Base-by-base conservation (phyloP, 2,329 filamentous ascomycete genomes). In the Annulohypoxylon truncatum region DNA sequence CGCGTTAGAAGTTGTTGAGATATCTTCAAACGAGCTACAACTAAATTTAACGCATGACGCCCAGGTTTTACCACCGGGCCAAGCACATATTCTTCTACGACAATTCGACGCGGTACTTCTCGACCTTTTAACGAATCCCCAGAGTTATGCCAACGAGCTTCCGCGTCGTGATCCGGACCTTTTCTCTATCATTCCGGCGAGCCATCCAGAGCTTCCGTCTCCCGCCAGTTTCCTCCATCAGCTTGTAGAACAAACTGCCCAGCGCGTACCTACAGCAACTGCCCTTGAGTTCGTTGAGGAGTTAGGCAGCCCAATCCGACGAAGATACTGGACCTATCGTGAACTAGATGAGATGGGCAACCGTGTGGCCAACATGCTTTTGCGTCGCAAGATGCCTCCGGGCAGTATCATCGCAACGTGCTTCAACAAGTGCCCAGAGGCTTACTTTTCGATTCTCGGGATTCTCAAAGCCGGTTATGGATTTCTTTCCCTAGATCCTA, bases 401-500 rank as follows among this genome's bases (percentile, higher is more conserved):
- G 90, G 92, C 0, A 81, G 81, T 24, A 87, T 94, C 3, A 82
- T 97, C 20, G 92, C 89, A 0, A 84, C 95, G 7, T 93, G 91
- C 74, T 96, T 96, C 73, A 89, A 93, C 60, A 97, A 97, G 75
- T 94, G 90, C 66, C 90, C 93, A 0, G 91, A 95, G 74, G 93
- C 93, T 0, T 94, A 92, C 35, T 92, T 96, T 72, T 86, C 90
- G 0, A 94, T 96, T 38, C 81, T 96, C 1, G 93, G 93, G 0
- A 90, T 96, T 57, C 80, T 96, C 29, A 97, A 97, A 76, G 88
- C 91, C 4, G 93, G 93, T 0, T 94, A 91, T 74, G 87, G 90
- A 0, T 96, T 94, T 76, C 84, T 97, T 13, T 92, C 93, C 0
- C 83, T 97, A 8, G 93, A 97, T 74, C 90, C 92, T 0, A 85